A percentile compares a stretch with the other conserved stretches of the same genome.
Conservation (phyloP, 2,329 filamentous ascomycete species). For the Diaporthe destruens region DNA sequence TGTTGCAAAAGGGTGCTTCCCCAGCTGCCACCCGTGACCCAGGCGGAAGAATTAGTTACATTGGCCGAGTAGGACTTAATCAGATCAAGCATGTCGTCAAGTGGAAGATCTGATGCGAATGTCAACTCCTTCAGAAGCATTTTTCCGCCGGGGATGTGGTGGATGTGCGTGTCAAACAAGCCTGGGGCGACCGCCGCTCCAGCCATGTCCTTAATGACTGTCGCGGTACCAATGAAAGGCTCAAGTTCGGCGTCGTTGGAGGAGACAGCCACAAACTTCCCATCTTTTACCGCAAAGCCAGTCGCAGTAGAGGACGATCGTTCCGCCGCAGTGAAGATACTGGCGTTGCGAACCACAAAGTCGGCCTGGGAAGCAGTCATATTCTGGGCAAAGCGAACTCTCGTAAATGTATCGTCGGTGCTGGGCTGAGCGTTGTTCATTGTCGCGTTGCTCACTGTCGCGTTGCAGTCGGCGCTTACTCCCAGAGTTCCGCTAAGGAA, state of each 20-base stretch:
- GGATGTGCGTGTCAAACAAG: slow-evolving; percentile 1
- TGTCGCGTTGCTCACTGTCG: neutral
- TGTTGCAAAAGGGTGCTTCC: neutral
- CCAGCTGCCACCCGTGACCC: slow-evolving; percentile 9
- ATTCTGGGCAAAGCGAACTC: neutral
- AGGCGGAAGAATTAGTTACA: slow-evolving; percentile 1
- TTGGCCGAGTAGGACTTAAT: neutral
- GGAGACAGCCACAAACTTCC: neutral
- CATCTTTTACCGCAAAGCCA: slow-evolving; percentile 9
- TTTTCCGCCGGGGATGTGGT: neutral
- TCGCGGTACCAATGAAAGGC: neutral
- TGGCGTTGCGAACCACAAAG: neutral
- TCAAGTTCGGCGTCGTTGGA: neutral
- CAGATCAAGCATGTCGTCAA: neutral
- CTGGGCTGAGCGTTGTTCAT: neutral
- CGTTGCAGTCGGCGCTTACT: neutral
- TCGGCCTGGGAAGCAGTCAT: neutral
- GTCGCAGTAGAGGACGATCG: neutral
- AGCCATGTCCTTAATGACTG: neutral
- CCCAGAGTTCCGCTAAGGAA: neutral
- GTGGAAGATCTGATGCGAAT: neutral
- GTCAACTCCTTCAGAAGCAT: neutral
- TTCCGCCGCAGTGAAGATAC: neutral
- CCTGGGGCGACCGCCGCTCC: neutral
- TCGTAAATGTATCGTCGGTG: neutral